Evolutionary conservation across 78 protist species (phyloP).

Genomic region (Dictyostelium citrinum): DNA sequence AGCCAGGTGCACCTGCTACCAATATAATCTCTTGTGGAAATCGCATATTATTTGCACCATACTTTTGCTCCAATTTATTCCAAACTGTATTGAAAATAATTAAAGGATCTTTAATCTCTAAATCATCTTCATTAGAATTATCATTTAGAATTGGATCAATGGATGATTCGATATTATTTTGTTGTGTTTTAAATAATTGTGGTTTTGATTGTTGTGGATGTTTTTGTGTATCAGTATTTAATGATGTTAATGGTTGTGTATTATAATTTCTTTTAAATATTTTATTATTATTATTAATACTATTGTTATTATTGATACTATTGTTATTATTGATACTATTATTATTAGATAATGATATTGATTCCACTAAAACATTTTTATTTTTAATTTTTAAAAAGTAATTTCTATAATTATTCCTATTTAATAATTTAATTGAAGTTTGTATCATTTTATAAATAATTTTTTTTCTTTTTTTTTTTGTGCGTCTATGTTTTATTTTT

Average conservation of each 20-base stretch:
- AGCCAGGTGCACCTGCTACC: conserved; percentile 86
- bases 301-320: no score
- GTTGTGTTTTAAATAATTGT: not conserved
- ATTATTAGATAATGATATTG: not conserved
- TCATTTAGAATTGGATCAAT: not conserved
- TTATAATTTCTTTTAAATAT: not conserved
- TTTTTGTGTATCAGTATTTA: not conserved
- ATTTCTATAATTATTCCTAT: not conserved
- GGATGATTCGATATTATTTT: not conserved
- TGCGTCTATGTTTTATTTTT: not conserved
- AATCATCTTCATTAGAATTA: conserved; percentile 12
- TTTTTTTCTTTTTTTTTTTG: no score
- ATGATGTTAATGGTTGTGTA: not conserved
- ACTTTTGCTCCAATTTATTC: conserved; percentile 44
- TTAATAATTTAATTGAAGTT: not conserved
- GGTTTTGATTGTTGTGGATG: not conserved
- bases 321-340: no score
- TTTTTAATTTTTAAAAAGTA: not conserved
- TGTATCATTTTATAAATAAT: not conserved
- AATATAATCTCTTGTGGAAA: conserved; percentile 87
- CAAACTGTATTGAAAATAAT: conserved; percentile 76
- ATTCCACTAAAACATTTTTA: not conserved
- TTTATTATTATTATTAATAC: not conserved
- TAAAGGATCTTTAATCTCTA: conserved; percentile 74
- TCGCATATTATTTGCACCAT: conserved; percentile 60